A percentile compares a stretch with the other conserved stretches of the same genome.
phyloP scores from a whole-genome alignment of 805 yeast species.

The Pichia exigua region DNA sequence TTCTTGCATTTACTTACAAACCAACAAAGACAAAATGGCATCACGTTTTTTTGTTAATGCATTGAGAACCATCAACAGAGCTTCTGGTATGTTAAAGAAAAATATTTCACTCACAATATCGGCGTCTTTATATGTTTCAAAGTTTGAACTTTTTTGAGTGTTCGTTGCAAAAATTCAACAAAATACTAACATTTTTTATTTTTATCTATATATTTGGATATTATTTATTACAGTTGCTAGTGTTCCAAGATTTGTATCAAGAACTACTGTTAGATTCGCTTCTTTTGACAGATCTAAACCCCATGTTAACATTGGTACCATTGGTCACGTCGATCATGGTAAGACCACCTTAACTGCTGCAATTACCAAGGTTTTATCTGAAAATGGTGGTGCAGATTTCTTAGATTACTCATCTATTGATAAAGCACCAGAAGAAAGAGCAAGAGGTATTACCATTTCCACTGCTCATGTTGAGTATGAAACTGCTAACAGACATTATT shows the following conservation, averaged over 20 bases:
- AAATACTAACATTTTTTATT: neutral
- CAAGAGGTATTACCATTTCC: constrained; percentile 97
- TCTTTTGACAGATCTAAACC: constrained; percentile 89
- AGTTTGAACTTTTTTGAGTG: neutral
- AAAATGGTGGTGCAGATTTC: constrained; percentile 86
- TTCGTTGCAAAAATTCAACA: neutral
- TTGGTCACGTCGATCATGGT: constrained; percentile 99
- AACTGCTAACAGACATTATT: constrained; percentile 90
- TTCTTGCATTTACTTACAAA: neutral
- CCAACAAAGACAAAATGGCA: constrained; percentile 19
- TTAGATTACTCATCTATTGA: constrained; percentile 90
- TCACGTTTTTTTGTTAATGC: constrained; percentile 25
- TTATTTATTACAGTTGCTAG: constrained; percentile 7
- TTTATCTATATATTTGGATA: neutral
- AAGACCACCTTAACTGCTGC: constrained; percentile 98
- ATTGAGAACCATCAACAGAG: constrained; percentile 24
- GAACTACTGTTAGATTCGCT: constrained; percentile 36
- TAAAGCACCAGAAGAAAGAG: constrained; percentile 98
- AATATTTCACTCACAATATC: neutral
- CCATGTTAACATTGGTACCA: constrained; percentile 94
- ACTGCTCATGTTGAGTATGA: constrained; percentile 98
- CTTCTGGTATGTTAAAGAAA: constrained; percentile 15
- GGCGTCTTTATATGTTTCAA: neutral
- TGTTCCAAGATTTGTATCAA: constrained; percentile 15
- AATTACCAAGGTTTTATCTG: constrained; percentile 88